These are phyloP conservation scores for Porcisia hertigi DNA, from an alignment of 208 protist genomes.

Conservation along the genomic window DNA sequence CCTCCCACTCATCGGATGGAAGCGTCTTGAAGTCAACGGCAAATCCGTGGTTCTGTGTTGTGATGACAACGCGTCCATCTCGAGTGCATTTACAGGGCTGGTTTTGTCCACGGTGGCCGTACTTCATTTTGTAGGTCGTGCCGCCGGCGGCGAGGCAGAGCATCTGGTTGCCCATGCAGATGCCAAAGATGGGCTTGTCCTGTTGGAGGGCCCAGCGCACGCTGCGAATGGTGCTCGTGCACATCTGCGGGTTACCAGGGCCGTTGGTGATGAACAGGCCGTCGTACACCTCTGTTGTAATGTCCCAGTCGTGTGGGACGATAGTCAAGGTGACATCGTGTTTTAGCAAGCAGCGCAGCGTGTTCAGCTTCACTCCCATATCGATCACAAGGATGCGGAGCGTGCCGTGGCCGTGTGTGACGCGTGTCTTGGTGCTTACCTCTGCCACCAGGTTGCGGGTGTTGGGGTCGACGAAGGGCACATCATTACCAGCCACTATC, in stretches of 20 bases:
- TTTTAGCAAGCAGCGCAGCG: slow-evolving; percentile 91
- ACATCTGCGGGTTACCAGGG: slow-evolving; percentile 92
- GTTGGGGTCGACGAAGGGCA: slow-evolving; percentile 95
- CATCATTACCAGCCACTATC: slow-evolving; percentile 63
- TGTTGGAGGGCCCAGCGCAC: slow-evolving; percentile 88
- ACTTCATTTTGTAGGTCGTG: slow-evolving; percentile 98
- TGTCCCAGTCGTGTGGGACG: slow-evolving; percentile 95
- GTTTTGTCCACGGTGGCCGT: slow-evolving; percentile 99
- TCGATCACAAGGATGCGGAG: slow-evolving; percentile 91
- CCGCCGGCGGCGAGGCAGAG: slow-evolving; percentile 93
- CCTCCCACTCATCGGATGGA: slow-evolving; percentile 90
- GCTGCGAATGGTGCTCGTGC: slow-evolving; percentile 92
- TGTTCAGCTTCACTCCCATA: slow-evolving; percentile 96
- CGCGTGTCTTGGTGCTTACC: slow-evolving; percentile 87
- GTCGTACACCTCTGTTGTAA: slow-evolving; percentile 94
- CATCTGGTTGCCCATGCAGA: slow-evolving; percentile 99
- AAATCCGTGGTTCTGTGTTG: slow-evolving; percentile 98
- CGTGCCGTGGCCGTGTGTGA: slow-evolving; percentile 88
- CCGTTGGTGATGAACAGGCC: slow-evolving; percentile 98
- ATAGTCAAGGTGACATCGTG: slow-evolving; percentile 87
- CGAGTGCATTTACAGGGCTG: slow-evolving; percentile 93
- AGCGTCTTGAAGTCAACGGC: slow-evolving; percentile 95
- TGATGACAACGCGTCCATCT: slow-evolving; percentile 94
- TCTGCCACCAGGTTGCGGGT: slow-evolving; percentile 94
- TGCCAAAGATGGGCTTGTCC: slow-evolving; percentile 97